These are phyloP conservation scores for Phytopythium litorale DNA, from an alignment of 352 stramenopile species.

Conservation along the genomic window DNA sequence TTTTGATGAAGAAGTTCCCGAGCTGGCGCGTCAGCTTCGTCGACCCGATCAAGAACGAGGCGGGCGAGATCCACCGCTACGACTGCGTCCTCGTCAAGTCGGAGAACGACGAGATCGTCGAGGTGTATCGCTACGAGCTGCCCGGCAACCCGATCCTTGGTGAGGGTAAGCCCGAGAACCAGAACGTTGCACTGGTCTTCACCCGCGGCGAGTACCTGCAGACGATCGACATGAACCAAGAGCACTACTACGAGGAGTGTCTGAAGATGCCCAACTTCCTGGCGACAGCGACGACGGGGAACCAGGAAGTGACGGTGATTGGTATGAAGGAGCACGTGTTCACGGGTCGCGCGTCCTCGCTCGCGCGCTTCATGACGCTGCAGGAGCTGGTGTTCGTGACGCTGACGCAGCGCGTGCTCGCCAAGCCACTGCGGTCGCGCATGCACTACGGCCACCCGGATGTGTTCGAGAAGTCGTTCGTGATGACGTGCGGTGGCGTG, in stretches of 20 bases:
- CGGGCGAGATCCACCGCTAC: slow-evolving; percentile 41
- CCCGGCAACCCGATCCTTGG: slow-evolving; percentile 87
- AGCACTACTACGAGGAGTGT: slow-evolving; percentile 87
- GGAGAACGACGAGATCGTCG: slow-evolving; percentile 76
- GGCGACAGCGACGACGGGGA: slow-evolving; percentile 47
- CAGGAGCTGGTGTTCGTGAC: slow-evolving; percentile 88
- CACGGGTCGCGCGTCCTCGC: slow-evolving; percentile 78
- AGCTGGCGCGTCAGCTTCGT: slow-evolving; percentile 89
- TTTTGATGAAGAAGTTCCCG: slow-evolving; percentile 85
- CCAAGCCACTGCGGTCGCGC: slow-evolving; percentile 64
- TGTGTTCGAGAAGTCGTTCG: slow-evolving; percentile 86
- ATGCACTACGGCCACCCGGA: slow-evolving; percentile 89
- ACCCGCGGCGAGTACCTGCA: slow-evolving; percentile 85
- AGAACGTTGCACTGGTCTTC: slow-evolving; percentile 86
- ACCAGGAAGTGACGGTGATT: slow-evolving; percentile 78
- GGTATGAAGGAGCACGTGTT: slow-evolving; percentile 91
- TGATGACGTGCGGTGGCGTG: slow-evolving; percentile 78
- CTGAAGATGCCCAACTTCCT: slow-evolving; percentile 89
- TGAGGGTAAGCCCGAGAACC: slow-evolving; percentile 87
- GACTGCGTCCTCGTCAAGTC: slow-evolving; percentile 82
- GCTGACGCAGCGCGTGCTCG: slow-evolving; percentile 79
- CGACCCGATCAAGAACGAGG: slow-evolving; percentile 51
- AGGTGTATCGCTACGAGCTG: slow-evolving; percentile 86
- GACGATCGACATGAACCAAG: slow-evolving; percentile 91
- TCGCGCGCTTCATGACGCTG: slow-evolving; percentile 85